phyloP scores from a whole-genome alignment of 164 flowering plant species.

The Piper betle region DNA sequence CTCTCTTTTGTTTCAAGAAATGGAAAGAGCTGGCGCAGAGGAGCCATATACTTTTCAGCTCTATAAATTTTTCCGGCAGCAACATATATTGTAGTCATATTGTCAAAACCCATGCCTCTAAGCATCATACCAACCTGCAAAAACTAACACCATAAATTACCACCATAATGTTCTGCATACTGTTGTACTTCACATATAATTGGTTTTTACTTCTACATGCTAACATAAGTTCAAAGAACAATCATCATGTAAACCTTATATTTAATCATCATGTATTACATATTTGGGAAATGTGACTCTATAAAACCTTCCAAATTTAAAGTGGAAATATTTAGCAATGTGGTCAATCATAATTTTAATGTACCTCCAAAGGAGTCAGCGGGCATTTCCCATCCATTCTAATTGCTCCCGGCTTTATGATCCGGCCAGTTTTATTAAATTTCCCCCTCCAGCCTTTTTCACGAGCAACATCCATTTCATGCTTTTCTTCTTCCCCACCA shows the following conservation, averaged over 20 bases:
- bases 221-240: not conserved
- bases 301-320: too few species aligned
- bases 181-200: too few species aligned
- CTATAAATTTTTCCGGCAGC: constrained; percentile 88
- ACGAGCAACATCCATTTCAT: constrained; percentile 84
- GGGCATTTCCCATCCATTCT: constrained; percentile 96
- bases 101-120: constrained; percentile 95
- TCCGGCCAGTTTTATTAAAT: constrained; percentile 59
- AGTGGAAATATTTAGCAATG: too few species aligned
- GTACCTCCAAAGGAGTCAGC: constrained; percentile 89
- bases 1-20: constrained; percentile 70
- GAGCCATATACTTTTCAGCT: constrained; percentile 75
- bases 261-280: not conserved
- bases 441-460: constrained; percentile 94
- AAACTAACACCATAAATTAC: not conserved
- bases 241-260: not conserved
- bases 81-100: constrained; percentile 66
- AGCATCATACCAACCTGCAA: constrained; percentile 97
- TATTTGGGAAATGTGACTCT: not conserved
- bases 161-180: too few species aligned
- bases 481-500: constrained; percentile 91
- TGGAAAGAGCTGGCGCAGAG: constrained; percentile 88
- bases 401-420: constrained; percentile 76
- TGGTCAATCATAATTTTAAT: not conserved
- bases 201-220: too few species aligned